Conservation (phyloP, 2,329 filamentous ascomycete species). For the Cladosporium austrohemisphaericum region DNA sequence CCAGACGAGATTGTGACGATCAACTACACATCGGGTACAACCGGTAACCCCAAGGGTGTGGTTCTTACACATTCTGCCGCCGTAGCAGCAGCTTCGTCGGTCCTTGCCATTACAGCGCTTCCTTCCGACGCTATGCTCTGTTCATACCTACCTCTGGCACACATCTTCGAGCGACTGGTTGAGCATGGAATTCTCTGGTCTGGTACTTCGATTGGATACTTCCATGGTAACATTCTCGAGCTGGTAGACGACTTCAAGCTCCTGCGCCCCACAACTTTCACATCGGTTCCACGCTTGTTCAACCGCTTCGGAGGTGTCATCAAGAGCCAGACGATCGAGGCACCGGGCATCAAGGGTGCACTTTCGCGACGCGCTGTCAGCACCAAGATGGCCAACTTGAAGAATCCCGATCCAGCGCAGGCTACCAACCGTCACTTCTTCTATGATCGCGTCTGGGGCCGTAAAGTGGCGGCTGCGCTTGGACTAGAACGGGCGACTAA, state of each 20-base stretch:
- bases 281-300: conserved; percentile 86
- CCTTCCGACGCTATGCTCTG: conserved; percentile 62
- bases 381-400: conserved; percentile 75
- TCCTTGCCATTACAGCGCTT: conserved; percentile 52
- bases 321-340: conserved; percentile 72
- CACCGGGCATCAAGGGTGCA: conserved; percentile 73
- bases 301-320: conserved; percentile 86
- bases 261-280: conserved; percentile 75
- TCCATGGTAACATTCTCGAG: conserved; percentile 83
- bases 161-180: conserved; percentile 84
- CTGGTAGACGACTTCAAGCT: conserved; percentile 89
- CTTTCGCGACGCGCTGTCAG: conserved; percentile 75
- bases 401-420: conserved; percentile 58
- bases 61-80: conserved; percentile 78
- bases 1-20: conserved; percentile 80
- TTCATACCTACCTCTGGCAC: conserved; percentile 89
- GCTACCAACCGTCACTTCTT: conserved; percentile 75
- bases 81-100: conserved; percentile 65
- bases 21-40: conserved; percentile 87
- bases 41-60: conserved; percentile 77
- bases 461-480: conserved; percentile 78
- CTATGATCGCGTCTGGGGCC: conserved; percentile 85
- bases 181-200: conserved; percentile 72
- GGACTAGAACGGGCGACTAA: conserved; percentile 69
- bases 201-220: conserved; percentile 79